Conservation (phyloP, 2,329 filamentous ascomycete genomes). For the Spiromastix sp. region DNA sequence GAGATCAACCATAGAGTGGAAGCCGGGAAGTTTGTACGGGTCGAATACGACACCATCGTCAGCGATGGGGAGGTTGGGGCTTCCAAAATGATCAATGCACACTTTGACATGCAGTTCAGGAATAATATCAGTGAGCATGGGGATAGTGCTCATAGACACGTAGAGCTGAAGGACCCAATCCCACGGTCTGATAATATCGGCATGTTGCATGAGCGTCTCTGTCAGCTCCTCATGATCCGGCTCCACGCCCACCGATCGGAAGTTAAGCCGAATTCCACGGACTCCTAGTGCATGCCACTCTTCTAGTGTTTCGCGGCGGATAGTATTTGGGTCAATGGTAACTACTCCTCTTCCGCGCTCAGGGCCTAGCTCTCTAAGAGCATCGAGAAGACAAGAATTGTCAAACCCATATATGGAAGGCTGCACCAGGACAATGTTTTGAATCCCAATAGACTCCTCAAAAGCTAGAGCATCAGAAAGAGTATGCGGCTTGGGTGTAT, state of each 20-base stretch:
- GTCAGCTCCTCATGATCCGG: conserved; percentile 33
- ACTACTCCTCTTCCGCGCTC: conserved; percentile 45
- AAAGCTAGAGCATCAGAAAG: conserved; percentile 43
- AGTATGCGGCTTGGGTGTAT: conserved; percentile 41
- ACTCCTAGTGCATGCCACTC: conserved; percentile 50
- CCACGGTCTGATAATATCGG: conserved; percentile 39
- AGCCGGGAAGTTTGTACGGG: conserved; percentile 40
- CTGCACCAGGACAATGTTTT: conserved; percentile 50
- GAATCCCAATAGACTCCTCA: conserved; percentile 40
- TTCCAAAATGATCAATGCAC: conserved; percentile 52
- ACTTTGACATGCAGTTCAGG: conserved; percentile 41
- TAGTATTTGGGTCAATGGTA: conserved; percentile 41
- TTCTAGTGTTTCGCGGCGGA: conserved; percentile 30
- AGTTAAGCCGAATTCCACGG: conserved; percentile 49
- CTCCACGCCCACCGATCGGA: conserved; percentile 42
- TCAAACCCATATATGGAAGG: conserved; percentile 53
- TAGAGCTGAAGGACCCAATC: conserved; percentile 52
- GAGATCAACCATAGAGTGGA: conserved; percentile 38
- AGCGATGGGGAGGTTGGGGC: conserved; percentile 29
- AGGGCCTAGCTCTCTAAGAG: conserved; percentile 40
- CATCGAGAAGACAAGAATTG: conserved; percentile 49
- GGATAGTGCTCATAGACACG: conserved; percentile 41
- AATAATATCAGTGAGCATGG: conserved; percentile 39
- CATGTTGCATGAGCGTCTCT: conserved; percentile 36
- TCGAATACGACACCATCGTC: conserved; percentile 17